Conservation (phyloP, 148 eudicot species). For the Silene latifolia region DNA sequence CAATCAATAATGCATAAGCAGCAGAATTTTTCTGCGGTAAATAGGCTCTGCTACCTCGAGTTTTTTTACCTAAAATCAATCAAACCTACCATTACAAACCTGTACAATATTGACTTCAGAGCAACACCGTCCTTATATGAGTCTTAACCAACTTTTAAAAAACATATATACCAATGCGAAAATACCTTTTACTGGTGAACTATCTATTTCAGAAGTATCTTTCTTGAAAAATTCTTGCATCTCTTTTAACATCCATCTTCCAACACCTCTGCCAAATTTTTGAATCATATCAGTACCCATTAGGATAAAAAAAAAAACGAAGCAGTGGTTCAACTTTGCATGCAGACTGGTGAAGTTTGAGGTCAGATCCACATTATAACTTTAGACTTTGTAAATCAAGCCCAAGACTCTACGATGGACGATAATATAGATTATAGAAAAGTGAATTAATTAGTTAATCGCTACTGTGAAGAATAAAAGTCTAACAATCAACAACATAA, state of each 20-base stretch:
- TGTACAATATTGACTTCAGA: neutral
- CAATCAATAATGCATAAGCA: constrained; percentile 75
- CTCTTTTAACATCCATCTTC: constrained; percentile 74
- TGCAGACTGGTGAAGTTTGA: neutral
- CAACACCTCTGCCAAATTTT: constrained; percentile 64
- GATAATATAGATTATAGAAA: neutral
- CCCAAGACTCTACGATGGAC: neutral
- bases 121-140: neutral
- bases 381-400: neutral
- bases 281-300: constrained; percentile 12
- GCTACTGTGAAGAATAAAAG: neutral
- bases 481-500: neutral
- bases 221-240: constrained; percentile 62
- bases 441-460: neutral
- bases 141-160: too few relatives aligned
- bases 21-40: constrained; percentile 86
- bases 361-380: neutral
- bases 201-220: constrained; percentile 44
- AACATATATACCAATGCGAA: too few relatives aligned
- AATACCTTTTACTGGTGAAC: constrained; percentile 48
- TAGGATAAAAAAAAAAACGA: too few relatives aligned
- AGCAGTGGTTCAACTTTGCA: neutral
- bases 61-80: constrained; percentile 49
- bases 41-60: constrained; percentile 46
- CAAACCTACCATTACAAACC: neutral